Conservation (phyloP, 331 rosid species). For the Acacia pycnantha region DNA sequence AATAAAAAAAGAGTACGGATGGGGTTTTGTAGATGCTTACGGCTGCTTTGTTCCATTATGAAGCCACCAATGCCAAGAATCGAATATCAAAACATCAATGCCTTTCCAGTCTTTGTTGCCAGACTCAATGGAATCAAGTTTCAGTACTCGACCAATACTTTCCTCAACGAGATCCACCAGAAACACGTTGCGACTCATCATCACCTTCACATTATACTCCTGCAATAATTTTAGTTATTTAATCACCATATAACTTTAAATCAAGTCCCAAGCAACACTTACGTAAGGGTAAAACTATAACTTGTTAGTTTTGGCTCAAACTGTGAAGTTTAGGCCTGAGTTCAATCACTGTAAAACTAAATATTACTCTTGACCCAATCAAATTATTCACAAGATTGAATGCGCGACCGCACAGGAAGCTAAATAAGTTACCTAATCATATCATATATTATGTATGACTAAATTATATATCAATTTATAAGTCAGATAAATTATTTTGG, state of each 20-base stretch:
- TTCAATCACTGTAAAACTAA: too few relatives aligned
- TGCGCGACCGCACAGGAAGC: too few relatives aligned
- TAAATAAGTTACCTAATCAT: too few relatives aligned
- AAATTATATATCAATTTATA: too few relatives aligned
- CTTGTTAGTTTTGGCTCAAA: too few relatives aligned
- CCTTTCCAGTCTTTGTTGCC: constrained; percentile 33
- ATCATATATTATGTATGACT: too few relatives aligned
- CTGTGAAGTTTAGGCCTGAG: not conserved
- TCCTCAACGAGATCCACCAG: constrained; percentile 40
- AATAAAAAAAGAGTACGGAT: too few relatives aligned
- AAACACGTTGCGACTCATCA: constrained; percentile 45
- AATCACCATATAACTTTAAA: not conserved
- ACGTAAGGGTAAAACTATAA: too few relatives aligned
- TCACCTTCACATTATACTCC: constrained; percentile 38
- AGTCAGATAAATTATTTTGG: too few relatives aligned
- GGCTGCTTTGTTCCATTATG: constrained; percentile 50
- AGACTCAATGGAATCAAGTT: constrained; percentile 41
- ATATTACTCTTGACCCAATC: not conserved
- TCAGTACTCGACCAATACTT: constrained; percentile 32
- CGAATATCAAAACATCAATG: constrained; percentile 50
- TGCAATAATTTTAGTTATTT: constrained; percentile 11
- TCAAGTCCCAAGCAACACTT: not conserved
- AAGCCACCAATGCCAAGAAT: constrained; percentile 77
- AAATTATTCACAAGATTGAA: too few relatives aligned
- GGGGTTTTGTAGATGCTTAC: constrained; percentile 12